Evolutionary conservation across 352 stramenopile genomes (phyloP).

Genomic region (Pythium sukuiense): DNA sequence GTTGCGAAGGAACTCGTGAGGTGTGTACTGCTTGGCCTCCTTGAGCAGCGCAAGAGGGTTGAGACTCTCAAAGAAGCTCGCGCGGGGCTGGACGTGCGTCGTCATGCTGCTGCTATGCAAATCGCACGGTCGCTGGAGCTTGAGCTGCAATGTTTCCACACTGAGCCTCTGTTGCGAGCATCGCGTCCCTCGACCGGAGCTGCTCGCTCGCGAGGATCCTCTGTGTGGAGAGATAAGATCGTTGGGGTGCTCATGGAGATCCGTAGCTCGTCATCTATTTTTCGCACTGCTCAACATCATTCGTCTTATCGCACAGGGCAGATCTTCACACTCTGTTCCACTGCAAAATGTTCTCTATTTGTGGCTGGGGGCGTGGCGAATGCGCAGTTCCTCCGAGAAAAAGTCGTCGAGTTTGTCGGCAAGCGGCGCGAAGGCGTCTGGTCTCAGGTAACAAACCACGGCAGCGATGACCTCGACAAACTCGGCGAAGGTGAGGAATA

Average conservation of each 20-base stretch:
- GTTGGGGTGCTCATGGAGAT: neutral
- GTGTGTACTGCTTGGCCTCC: conserved; percentile 51
- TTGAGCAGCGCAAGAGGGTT: conserved; percentile 59
- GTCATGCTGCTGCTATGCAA: neutral
- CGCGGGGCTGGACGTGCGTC: conserved; percentile 26
- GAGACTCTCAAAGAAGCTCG: conserved; percentile 51
- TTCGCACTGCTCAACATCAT: neutral
- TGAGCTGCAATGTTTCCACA: neutral
- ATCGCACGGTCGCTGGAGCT: neutral
- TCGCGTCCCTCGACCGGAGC: neutral
- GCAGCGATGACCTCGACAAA: conserved; percentile 60
- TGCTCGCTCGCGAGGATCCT: neutral
- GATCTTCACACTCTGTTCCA: neutral
- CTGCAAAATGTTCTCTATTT: neutral
- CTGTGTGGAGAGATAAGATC: neutral
- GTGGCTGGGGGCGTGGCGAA: neutral
- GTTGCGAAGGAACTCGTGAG: conserved; percentile 63
- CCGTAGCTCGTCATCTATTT: conserved; percentile 1
- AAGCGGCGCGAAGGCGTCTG: conserved; percentile 59
- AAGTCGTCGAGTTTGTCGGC: conserved; percentile 60
- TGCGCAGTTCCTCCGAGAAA: conserved; percentile 32
- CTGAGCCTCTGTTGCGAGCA: neutral
- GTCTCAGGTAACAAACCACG: conserved; percentile 59
- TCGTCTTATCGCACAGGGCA: neutral
- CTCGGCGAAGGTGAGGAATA: conserved; percentile 59